Evolutionary conservation across 2,329 filamentous ascomycete genomes (phyloP), one percentile per base, ranked within the genome.

Genomic region (Pseudopyricularia cyperi): DNA sequence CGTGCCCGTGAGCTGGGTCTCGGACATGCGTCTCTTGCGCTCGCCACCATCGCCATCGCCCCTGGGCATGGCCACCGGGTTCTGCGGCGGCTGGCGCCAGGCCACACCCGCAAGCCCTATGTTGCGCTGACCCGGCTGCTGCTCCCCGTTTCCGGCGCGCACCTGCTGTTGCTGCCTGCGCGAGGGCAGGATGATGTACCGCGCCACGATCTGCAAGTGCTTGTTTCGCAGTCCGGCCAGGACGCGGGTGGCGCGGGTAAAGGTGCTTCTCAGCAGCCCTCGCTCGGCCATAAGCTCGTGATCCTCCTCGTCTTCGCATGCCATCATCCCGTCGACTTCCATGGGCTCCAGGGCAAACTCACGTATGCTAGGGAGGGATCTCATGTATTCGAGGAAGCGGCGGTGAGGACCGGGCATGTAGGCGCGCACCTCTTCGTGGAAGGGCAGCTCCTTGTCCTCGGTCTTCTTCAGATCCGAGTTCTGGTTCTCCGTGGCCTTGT

Each of bases 321-420:
- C 39, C 4, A 14, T 14, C n/a, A 19, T 19, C 11, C 14, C 39
- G 19, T 44, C 39, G 2, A 12, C 24, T 19, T 44, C 39, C 66
- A 58, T 19, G 26, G 57, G 71, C 63, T 55, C 62, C 63, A 75
- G 62, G 68, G 79, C 88, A 52, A 85, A 85, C 46, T 81, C 74
- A 49, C 82, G 82, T 58, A 95, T 85, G 60, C 89, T 94, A 22
- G 85, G 79, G 51, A 88, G 78, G 5, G 73, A 72, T 44, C 77
- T 74, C 7, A 93, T 77, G 48, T 86, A 76, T 52, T 83, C 74
- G 1, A 97, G 73, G 66, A 97, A 95, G 2, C 80, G 76, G 2
- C 84, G 77, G 63, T 97, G 91, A 0, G 81, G 79, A 0, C 85
- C 87, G 0, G 90, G 90, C 90, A 96, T 97, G 69, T 96, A 96